Evolutionary conservation across 768 basidiomycete species (phyloP).

Genomic region (Podaxis sp.): DNA sequence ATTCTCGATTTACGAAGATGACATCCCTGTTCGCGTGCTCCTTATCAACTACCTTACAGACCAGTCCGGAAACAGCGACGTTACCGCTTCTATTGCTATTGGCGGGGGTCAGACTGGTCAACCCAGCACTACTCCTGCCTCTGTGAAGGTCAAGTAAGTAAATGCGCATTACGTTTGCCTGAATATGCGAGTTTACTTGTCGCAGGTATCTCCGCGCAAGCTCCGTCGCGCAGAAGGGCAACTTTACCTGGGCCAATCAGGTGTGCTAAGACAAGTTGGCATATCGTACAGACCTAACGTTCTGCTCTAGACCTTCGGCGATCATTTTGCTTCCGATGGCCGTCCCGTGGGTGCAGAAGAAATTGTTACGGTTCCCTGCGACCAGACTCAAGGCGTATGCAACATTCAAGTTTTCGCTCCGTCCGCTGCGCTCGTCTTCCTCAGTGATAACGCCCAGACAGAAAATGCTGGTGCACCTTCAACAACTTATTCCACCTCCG

Average conservation of each 20-base stretch:
- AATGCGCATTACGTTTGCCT: background rate
- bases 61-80: constrained; percentile 51
- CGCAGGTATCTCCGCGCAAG: constrained; percentile 50
- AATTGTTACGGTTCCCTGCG: constrained; percentile 57
- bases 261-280: constrained; percentile 23
- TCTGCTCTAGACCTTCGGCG: constrained; percentile 51
- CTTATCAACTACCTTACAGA: constrained; percentile 75
- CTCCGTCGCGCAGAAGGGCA: constrained; percentile 50
- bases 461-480: constrained; percentile 32
- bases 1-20: constrained; percentile 75
- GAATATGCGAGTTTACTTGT: background rate
- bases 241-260: constrained; percentile 64
- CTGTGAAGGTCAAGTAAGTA: constrained; percentile 57
- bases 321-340: constrained; percentile 62
- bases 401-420: constrained; percentile 65
- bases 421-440: constrained; percentile 67
- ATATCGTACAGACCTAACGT: background rate
- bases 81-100: constrained; percentile 50
- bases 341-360: constrained; percentile 48
- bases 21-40: constrained; percentile 55
- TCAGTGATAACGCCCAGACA: constrained; percentile 38
- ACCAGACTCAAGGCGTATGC: constrained; percentile 49
- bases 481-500: constrained; percentile 51
- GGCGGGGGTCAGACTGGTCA: constrained; percentile 39
- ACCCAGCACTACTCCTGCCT: constrained; percentile 35